Percentiles rank a stretch among this genome's conserved stretches.
Evolutionary conservation across 2,329 filamentous ascomycete species (phyloP).

Genomic region (Fusarium sp.): DNA sequence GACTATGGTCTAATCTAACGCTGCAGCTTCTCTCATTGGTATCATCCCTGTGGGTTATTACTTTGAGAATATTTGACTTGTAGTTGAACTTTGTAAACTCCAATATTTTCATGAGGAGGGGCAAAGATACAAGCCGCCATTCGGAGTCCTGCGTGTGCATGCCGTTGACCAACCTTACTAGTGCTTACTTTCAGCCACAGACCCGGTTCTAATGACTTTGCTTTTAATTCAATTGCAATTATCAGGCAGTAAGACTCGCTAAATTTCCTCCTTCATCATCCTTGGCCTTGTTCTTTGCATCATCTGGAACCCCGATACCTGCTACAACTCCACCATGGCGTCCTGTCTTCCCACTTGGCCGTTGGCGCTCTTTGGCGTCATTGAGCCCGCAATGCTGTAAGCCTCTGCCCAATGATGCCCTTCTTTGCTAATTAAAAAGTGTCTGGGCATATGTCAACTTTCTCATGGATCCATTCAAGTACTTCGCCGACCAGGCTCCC

Average conservation of each 20-base stretch:
- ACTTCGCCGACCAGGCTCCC: slow-evolving; percentile 3
- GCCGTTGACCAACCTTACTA: not conserved
- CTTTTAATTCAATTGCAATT: not conserved
- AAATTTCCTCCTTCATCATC: not conserved
- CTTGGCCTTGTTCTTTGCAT: not conserved
- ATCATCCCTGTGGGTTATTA: not conserved
- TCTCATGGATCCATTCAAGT: not conserved
- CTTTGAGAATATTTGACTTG: not conserved
- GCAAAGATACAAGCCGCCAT: not conserved
- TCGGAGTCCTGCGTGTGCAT: not conserved
- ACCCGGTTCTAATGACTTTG: not conserved
- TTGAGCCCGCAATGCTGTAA: slow-evolving; percentile 3
- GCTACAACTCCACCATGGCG: not conserved
- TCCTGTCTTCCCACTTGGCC: not conserved
- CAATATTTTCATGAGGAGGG: not conserved
- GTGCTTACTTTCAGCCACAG: not conserved
- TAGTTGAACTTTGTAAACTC: not conserved
- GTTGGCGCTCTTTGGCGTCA: not conserved
- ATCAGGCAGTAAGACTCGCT: not conserved
- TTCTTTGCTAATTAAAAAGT: not conserved
- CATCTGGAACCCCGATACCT: not conserved
- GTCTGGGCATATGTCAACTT: slow-evolving; percentile 12
- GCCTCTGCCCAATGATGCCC: not conserved
- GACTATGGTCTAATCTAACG: not conserved
- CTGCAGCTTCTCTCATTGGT: not conserved